Evolutionary conservation across 208 protist species (phyloP), one percentile per base, ranked within the genome.

Genomic region (Crithidia expoeki): DNA sequence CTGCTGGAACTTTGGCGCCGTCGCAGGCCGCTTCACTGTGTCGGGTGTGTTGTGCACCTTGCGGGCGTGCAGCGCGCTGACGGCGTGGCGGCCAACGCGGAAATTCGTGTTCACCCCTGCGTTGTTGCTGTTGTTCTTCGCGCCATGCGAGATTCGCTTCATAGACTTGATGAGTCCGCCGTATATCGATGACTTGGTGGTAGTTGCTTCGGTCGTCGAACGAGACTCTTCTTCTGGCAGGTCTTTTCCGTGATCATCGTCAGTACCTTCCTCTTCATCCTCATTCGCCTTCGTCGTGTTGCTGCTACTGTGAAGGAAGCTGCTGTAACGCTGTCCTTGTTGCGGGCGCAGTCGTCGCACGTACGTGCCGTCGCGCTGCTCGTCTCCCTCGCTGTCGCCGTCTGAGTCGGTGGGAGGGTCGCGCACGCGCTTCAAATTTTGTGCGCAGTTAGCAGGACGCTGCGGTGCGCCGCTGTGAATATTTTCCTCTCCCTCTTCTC

Each of bases 1-100:
- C 76, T 95, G 89, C 72, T 87, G 81, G 40, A 96, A 95, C 79
- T 84, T 85, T 11, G 81, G 83, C 27, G 86, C 84, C 32, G 79
- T 61, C 17, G 52, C 56, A 4, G 80, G 83, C 23, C 89, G 76
- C 28, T 57, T 55, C 30, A 92, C 76, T 23, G 81, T 92, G 27
- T 50, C 65, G 1, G 87, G 85, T 17, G 76, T 74, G n/a, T 59
- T 60, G 27, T 74, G 25, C 21, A 61, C 27, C 60, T 79, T 79
- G 23, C 53, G 51, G 25, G 73, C 42, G 27, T 88, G 69, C 47
- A 93, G 67, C n/a, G 74, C 72, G 2, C 50, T 63, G 30, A 91
- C 79, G 4, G 79, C 90, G 17, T 84, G 60, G 0, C 65, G 65
- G 2, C 89, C 89, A 10, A 85, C 57, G 10, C 68, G 67, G 42